Evolutionary conservation across 495 filamentous ascomycete species (phyloP), one percentile per base, ranked within the genome.

Genomic region (Monascus purpureus): DNA sequence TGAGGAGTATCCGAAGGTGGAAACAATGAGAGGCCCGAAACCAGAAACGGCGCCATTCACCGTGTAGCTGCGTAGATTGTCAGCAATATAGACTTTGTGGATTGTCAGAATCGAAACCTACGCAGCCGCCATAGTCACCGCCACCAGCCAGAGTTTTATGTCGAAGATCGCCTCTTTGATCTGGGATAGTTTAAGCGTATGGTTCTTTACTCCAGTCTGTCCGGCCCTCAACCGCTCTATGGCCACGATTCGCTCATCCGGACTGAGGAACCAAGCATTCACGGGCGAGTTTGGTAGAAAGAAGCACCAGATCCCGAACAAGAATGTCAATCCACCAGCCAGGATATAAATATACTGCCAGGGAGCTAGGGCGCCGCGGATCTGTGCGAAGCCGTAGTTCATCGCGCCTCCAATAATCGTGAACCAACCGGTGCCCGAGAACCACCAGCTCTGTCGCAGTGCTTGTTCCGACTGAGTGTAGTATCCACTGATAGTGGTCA

Each of bases 31-130:
- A 2, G 78, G 77, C 0, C 80, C 77, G 43, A 83, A 83, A 0
- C 78, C 77, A n/a, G 66, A 68, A n/a, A 82, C 72, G 3, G 76
- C 78, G 13, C 79, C 78, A 39, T 83, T 82, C 37, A 83, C 70
- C 1, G 74, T 80, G 41, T 82, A 81, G 3, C 64, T 68, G 23
- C 8, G 7, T 13, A 3, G 3, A 25, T 36, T 13, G 25, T 34
- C 13, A 18, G 22, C 6, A 26, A 18, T n/a, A n/a, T n/a, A n/a
- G n/a, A n/a, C n/a, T n/a, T n/a, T n/a, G n/a, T n/a, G n/a, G n/a
- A n/a, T n/a, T n/a, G n/a, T n/a, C n/a, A n/a, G n/a, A n/a, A n/a
- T n/a, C n/a, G n/a, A n/a, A n/a, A 42, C 61, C 47, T 32, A 68
- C 52, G 70, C 70, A 9, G 63, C 49, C 17, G 57, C 64, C 67